Evolutionary conservation across 441 rosid species (phyloP).

Genomic region (Adansonia gregorii): DNA sequence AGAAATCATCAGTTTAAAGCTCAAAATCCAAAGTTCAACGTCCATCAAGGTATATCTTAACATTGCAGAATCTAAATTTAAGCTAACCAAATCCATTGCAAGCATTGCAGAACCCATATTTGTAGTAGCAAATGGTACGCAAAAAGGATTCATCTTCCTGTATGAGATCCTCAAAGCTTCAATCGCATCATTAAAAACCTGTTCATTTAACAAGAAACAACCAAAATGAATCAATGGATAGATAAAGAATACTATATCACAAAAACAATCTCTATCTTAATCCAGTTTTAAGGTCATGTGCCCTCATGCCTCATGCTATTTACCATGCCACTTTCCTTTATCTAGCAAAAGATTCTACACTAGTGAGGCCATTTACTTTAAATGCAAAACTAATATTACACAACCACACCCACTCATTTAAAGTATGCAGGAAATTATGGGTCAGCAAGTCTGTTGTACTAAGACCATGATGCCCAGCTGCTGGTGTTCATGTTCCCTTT

Average conservation of each 20-base stretch:
- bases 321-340: neutral
- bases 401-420: neutral
- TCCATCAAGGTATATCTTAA: constrained; percentile 21
- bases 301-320: neutral
- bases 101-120: constrained; percentile 99
- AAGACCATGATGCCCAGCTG: neutral
- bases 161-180: constrained; percentile 89
- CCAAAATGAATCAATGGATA: constrained; percentile 17
- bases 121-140: constrained; percentile 94
- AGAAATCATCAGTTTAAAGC: constrained; percentile 26
- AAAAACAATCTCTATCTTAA: constrained; percentile 17
- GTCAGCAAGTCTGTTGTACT: neutral
- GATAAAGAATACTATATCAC: constrained; percentile 21
- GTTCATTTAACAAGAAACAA: constrained; percentile 27
- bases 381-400: neutral
- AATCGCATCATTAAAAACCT: constrained; percentile 93
- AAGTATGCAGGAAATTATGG: neutral
- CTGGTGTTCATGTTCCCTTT: too few relatives aligned
- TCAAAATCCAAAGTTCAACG: constrained; percentile 22
- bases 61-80: constrained; percentile 27
- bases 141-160: constrained; percentile 93
- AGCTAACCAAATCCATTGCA: constrained; percentile 87
- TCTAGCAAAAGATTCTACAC: neutral
- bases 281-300: constrained; percentile 1
- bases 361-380: neutral